Conservation (phyloP, 768 basidiomycete genomes). For the Tylopilus subfusipes region DNA sequence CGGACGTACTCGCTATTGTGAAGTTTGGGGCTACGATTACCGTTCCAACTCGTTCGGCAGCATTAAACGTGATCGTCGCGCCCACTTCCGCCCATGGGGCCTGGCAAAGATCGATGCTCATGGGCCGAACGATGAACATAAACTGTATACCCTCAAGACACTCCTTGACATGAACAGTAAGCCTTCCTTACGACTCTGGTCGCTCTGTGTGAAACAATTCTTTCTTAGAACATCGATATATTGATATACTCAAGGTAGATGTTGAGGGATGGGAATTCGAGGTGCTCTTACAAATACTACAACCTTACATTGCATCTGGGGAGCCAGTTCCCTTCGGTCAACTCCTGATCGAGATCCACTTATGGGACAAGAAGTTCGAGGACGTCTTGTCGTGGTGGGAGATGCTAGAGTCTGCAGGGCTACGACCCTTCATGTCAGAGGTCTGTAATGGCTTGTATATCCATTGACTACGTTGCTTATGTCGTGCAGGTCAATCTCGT, state of each 20-base stretch:
- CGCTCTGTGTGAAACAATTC: background rate
- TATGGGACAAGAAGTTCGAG: slow-evolving; percentile 34
- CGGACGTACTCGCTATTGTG: slow-evolving; percentile 42
- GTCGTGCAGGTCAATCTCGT: slow-evolving; percentile 49
- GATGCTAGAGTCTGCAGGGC: slow-evolving; percentile 43
- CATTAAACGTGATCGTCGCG: slow-evolving; percentile 34
- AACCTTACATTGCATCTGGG: slow-evolving; percentile 34
- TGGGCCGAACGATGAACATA: slow-evolving; percentile 29
- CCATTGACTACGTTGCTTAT: background rate
- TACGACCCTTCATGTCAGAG: slow-evolving; percentile 48
- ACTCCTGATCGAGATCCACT: slow-evolving; percentile 45
- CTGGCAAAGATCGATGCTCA: slow-evolving; percentile 39
- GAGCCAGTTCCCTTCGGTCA: slow-evolving; percentile 46
- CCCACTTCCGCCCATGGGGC: slow-evolving; percentile 43
- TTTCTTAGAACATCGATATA: slow-evolving; percentile 32
- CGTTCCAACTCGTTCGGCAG: slow-evolving; percentile 33
- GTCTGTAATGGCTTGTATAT: slow-evolving; percentile 11
- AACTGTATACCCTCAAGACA: slow-evolving; percentile 43
- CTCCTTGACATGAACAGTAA: slow-evolving; percentile 44
- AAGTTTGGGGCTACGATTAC: slow-evolving; percentile 63
- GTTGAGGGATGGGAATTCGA: slow-evolving; percentile 49
- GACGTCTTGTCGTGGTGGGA: slow-evolving; percentile 45
- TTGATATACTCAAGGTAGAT: slow-evolving; percentile 45
- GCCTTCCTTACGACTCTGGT: slow-evolving; percentile 3
- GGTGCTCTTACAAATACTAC: slow-evolving; percentile 38